A percentile compares a stretch with the other conserved stretches of the same genome.
Conservation (phyloP, 2,329 filamentous ascomycete genomes). For the Ophiostoma populinum region DNA sequence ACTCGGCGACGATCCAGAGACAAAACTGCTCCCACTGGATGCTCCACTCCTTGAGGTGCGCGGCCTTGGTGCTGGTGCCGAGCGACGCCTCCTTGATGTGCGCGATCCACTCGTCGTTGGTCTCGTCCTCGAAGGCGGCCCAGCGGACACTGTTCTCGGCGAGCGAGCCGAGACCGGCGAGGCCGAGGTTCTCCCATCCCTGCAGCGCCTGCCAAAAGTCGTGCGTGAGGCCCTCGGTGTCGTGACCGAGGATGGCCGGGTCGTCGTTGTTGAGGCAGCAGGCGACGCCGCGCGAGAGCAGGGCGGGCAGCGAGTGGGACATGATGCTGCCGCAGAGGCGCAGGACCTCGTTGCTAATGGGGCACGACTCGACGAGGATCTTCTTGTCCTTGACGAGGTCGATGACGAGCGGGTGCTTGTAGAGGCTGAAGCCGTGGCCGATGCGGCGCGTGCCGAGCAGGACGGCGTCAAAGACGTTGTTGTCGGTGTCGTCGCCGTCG, state of each 20-base stretch:
- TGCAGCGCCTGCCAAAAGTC: slow-evolving; percentile 91
- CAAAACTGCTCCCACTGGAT: slow-evolving; percentile 80
- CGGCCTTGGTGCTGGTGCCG: slow-evolving; percentile 52
- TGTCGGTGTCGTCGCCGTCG: slow-evolving; percentile 52
- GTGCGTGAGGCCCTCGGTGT: slow-evolving; percentile 65
- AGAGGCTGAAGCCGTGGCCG: slow-evolving; percentile 74
- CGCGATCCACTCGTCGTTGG: slow-evolving; percentile 48
- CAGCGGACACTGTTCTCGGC: slow-evolving; percentile 88
- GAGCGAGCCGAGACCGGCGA: slow-evolving; percentile 70
- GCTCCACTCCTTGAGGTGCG: slow-evolving; percentile 61
- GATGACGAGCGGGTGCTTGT: slow-evolving; percentile 78
- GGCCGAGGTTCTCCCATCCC: slow-evolving; percentile 77
- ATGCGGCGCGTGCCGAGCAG: slow-evolving; percentile 76
- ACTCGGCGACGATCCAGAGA: slow-evolving; percentile 74
- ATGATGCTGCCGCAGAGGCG: slow-evolving; percentile 14
- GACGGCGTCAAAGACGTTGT: slow-evolving; percentile 77
- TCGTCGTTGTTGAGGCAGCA: slow-evolving; percentile 84
- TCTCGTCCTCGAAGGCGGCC: slow-evolving; percentile 75
- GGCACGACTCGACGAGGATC: slow-evolving; percentile 79
- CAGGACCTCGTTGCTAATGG: slow-evolving; percentile 64
- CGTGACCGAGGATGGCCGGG: slow-evolving; percentile 69
- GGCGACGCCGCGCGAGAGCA: slow-evolving; percentile 68
- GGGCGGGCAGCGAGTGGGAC: slow-evolving; percentile 51
- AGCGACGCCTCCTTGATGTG: slow-evolving; percentile 58
- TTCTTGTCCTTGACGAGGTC: slow-evolving; percentile 78